Evolutionary conservation across 202 grass and related monocot genomes (phyloP), one percentile per base, ranked within the genome.

Genomic region (Setaria viridis): DNA sequence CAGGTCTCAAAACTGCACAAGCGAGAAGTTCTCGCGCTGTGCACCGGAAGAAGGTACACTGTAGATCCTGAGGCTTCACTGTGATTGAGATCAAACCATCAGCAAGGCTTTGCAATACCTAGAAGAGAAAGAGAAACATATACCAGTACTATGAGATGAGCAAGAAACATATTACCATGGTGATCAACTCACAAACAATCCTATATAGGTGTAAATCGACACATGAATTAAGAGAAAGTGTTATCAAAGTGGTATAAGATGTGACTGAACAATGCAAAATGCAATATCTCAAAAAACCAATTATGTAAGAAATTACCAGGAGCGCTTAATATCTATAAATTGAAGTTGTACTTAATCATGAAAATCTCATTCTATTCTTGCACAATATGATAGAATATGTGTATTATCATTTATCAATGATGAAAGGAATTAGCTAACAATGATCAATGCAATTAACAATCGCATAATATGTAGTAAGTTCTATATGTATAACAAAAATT

Each of bases 21-120:
- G 97, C 88, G 53, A 99, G 92, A 99, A 99, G 92, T 88, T 99
- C 97, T 67, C 90, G 87, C 3, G 85, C 88, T 30, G 97, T 90
- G 62, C 85, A 87, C 74, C 81, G 82, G 84, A 99, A 99, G 83
- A 93, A 99, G 62, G 88, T 91, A 79, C 97, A 99, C 53, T 88
- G 83, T 65, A 97, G 77, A 79, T 99, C 91, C 74, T 97, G 92
- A 60, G 94, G 88, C 48, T 86, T 91, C 56, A 92, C 80, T 85
- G 87, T 92, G 78, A 91, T 74, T 72, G 90, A 94, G 67, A 99
- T 80, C 67, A 99, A 85, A 41, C 85, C 92, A 80, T 92, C 88
- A 80, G 88, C 82, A 80, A 99, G 86, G 59, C 90, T 88, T 85
- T 89, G 94, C 62, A 99, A 93, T 79, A 99, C 87, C 97, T 99